Evolutionary conservation across 2,329 filamentous ascomycete species (phyloP).

Genomic region (Fusarium udum): DNA sequence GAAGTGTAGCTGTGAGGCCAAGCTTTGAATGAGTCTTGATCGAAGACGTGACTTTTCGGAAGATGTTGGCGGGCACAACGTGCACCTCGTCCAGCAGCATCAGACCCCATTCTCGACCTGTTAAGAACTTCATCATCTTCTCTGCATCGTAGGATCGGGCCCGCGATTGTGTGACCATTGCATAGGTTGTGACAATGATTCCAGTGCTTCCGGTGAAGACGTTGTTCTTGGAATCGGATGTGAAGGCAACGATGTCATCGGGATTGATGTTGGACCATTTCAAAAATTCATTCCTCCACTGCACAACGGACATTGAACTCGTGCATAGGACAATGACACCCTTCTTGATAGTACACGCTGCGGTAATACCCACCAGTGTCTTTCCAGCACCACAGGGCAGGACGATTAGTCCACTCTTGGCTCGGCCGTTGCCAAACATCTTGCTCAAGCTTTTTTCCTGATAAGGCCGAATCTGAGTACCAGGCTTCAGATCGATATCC

Average conservation of each 20-base stretch:
- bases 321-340: conserved; percentile 95
- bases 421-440: conserved; percentile 98
- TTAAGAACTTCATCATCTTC: conserved; percentile 97
- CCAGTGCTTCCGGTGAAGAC: conserved; percentile 88
- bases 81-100: conserved; percentile 98
- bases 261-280: conserved; percentile 98
- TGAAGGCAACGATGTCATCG: conserved; percentile 93
- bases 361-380: conserved; percentile 97
- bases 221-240: conserved; percentile 85
- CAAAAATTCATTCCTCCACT: conserved; percentile 95
- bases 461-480: conserved; percentile 90
- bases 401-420: conserved; percentile 97
- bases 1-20: conserved; percentile 89
- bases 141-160: conserved; percentile 90
- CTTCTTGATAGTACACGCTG: conserved; percentile 97
- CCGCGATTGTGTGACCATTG: conserved; percentile 95
- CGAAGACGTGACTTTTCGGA: conserved; percentile 89
- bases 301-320: conserved; percentile 96
- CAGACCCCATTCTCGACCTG: conserved; percentile 90
- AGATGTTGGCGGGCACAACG: conserved; percentile 96
- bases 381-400: conserved; percentile 96
- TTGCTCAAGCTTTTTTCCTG: conserved; percentile 98
- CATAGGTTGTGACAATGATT: conserved; percentile 97
- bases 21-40: conserved; percentile 97
- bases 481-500: conserved; percentile 91